These are phyloP conservation scores for Cercospora brassicicola DNA, from an alignment of 2,329 filamentous ascomycete genomes.

Conservation along the genomic window DNA sequence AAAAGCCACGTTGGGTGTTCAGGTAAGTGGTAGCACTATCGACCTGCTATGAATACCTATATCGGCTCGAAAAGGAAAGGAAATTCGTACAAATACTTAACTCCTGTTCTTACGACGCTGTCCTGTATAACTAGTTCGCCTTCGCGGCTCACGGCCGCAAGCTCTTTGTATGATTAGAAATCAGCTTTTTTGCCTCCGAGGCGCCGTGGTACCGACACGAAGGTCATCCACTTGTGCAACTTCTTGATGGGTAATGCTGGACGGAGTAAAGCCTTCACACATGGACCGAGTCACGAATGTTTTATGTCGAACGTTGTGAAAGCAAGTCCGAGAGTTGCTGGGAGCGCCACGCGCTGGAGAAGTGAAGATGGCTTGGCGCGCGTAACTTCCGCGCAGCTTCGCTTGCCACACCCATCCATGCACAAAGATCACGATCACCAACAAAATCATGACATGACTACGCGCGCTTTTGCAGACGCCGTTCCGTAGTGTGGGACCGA, in stretches of 20 bases:
- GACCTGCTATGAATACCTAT: neutral
- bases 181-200: constrained; percentile 6
- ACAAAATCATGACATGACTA: neutral
- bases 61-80: neutral
- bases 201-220: neutral
- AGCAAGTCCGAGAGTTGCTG: neutral
- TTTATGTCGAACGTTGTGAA: neutral
- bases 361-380: neutral
- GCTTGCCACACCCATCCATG: neutral
- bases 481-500: neutral
- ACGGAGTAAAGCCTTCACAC: neutral
- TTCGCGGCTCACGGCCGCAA: constrained; percentile 7
- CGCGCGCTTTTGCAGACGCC: neutral
- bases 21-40: neutral
- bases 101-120: neutral
- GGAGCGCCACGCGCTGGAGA: neutral
- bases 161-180: constrained; percentile 18
- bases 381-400: constrained; percentile 1
- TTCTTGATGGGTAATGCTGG: neutral
- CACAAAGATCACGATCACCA: neutral
- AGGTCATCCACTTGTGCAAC: constrained; percentile 2
- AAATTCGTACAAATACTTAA: neutral
- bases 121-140: neutral
- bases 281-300: neutral
- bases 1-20: constrained; percentile 26